Evolutionary conservation across 2,329 filamentous ascomycete genomes (phyloP), one percentile per base, ranked within the genome.

Genomic region (Cordyceps tenuipes): DNA sequence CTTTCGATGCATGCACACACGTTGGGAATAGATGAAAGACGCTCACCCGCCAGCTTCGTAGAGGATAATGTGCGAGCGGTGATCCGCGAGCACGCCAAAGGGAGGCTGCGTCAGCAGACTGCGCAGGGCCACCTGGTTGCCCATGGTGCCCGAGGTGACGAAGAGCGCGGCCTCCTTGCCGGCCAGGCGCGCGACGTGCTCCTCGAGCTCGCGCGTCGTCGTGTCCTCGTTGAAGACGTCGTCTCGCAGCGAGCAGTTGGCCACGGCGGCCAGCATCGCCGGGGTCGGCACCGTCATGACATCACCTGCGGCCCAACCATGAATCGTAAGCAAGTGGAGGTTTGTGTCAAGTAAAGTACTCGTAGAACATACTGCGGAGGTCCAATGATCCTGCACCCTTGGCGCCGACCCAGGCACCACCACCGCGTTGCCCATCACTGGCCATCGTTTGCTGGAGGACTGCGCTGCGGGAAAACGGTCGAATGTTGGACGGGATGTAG

Each of bases 71-170:
- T 97, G 93, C 5, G 85, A 83, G 39, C 90, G 82, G 64, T 86
- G 78, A 70, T 97, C 92, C 66, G 88, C 90, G 9, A 97, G 76
- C 5, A 97, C 83, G 8, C 83, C 82, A 70, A 96, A 85, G 0
- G 93, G 93, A 15, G 92, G 91, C 62, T 90, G 87, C 0, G 79
- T 82, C 15, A 97, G 80, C 62, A 94, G 88, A 1, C 89, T 82
- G 44, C 92, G 85, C 47, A 96, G 80, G 0, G 88, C 87, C 19
- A 97, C 78, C 71, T 96, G 91, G 74, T 97, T 97, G 46, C 91
- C 91, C 91, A 96, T 96, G 5, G 92, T 96, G 3, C 93, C 93
- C 0, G 90, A 94, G 62, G 95, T 79, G 59, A 96, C 90, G 58
- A 96, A 86, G 5, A 97, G 78, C 0, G 83, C 88, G 8, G 84